Base-by-base conservation (phyloP, 1,139 yeast genomes). In the Yamadazyma membranifaciens region DNA sequence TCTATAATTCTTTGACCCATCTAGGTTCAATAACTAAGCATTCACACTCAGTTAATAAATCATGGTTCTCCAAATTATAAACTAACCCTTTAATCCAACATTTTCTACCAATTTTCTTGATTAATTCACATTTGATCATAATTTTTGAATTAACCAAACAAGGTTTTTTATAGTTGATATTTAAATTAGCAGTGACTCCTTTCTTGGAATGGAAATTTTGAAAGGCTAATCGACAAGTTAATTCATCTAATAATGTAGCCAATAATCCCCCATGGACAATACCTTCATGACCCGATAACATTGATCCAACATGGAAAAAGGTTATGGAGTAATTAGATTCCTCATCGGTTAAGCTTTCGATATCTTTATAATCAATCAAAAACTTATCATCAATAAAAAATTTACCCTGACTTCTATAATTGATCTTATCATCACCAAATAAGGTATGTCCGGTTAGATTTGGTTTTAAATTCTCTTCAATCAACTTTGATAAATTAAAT, bases 181-280 rank as follows among this genome's bases (percentile, higher is more conserved):
- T 71, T 52, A 72, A 65, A 43, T 68, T 70, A 13, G 77, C 78
- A 3, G 78, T 72, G 11, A 72, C 76, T 0, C 73, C 76, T 45
- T 63, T 65, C 40, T 60, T 63, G 20, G 73, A 65, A 27, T 60
- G 62, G 48, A 68, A 67, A 47, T 75, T 68, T 36, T 75, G 75
- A 50, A 77, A 71, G 1, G 75, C 80, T 33, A 75, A 63, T 17
- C 80, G 60, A 45, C 81, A 78, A 4, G 80, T 73, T 37, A 71
- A 62, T 49, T 78, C 82, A 50, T 78, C 82, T 37, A 77, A 59
- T 22, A 77, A 56, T 0, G 81, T 75, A 2, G 81, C 81, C 35
- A 74, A 59, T 32, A 77, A 62, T 0, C 83, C 82, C 1, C 82
- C 83, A 50, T 77, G 82, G n/a, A 77, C 68, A 6, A 77, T 73